Conservation (phyloP, 2,329 filamentous ascomycete species). For the Aspergillus caelatus region DNA sequence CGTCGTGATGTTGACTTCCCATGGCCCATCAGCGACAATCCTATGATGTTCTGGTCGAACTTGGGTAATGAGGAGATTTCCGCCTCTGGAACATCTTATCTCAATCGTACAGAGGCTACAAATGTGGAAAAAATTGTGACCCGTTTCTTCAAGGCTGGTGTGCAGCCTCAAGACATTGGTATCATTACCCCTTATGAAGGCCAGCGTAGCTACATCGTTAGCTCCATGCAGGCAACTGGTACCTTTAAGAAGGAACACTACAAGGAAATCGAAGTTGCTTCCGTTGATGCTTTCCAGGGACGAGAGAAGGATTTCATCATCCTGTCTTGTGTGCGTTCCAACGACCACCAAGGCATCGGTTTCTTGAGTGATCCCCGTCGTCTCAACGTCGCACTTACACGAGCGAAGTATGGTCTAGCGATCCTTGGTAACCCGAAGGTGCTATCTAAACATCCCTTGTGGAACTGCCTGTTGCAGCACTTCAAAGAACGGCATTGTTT, state of each 20-base stretch:
- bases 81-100: constrained; percentile 94
- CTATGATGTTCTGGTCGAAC: constrained; percentile 99
- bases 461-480: constrained; percentile 92
- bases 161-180: constrained; percentile 90
- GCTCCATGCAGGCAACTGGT: constrained; percentile 97
- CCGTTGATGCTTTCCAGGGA: constrained; percentile 97
- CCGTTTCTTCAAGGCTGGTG: constrained; percentile 97
- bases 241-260: constrained; percentile 98
- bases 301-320: constrained; percentile 99
- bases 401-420: constrained; percentile 94
- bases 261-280: constrained; percentile 98
- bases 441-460: constrained; percentile 93
- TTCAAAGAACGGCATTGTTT: constrained; percentile 97
- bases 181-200: constrained; percentile 99
- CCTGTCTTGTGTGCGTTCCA: constrained; percentile 94
- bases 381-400: constrained; percentile 94
- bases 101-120: constrained; percentile 94
- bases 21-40: constrained; percentile 90
- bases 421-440: constrained; percentile 98
- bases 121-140: constrained; percentile 99
- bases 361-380: constrained; percentile 97
- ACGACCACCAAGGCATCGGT: constrained; percentile 98
- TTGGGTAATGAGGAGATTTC: constrained; percentile 97
- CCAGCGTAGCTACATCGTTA: constrained; percentile 96
- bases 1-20: constrained; percentile 96